Percentiles rank a stretch among this genome's conserved stretches.
Conservation (phyloP, 148 eudicot species). For the Rhododendron henanense region DNA sequence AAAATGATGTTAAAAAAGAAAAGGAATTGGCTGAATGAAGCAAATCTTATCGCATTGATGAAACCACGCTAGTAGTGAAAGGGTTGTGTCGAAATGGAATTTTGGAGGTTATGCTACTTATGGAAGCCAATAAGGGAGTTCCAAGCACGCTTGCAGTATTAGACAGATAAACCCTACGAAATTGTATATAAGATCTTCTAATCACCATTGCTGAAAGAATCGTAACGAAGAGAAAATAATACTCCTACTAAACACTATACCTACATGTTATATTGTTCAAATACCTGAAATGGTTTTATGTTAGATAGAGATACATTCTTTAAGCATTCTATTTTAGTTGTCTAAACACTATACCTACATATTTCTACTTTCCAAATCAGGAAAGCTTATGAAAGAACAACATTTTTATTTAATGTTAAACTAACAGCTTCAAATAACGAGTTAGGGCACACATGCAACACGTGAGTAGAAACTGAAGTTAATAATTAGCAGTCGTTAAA, state of each 20-base stretch:
- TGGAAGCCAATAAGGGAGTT: background rate
- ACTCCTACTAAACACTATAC: no score
- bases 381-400: background rate
- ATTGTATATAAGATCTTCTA: background rate
- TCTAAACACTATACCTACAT: background rate
- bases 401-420: background rate
- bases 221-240: background rate
- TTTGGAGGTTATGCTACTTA: background rate
- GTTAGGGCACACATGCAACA: background rate
- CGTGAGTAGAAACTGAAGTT: background rate
- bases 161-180: background rate
- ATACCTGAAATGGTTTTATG: no score
- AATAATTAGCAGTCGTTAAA: background rate
- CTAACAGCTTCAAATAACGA: slow-evolving; percentile 1
- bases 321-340: no score
- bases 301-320: no score
- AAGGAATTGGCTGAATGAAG: background rate
- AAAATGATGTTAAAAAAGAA: background rate
- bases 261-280: no score
- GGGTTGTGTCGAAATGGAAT: background rate
- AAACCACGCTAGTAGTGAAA: background rate
- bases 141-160: background rate
- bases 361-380: background rate
- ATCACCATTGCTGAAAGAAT: background rate
- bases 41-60: background rate